Evolutionary conservation across 306 rosid species (phyloP).

Genomic region (Arachis hypogaea): DNA sequence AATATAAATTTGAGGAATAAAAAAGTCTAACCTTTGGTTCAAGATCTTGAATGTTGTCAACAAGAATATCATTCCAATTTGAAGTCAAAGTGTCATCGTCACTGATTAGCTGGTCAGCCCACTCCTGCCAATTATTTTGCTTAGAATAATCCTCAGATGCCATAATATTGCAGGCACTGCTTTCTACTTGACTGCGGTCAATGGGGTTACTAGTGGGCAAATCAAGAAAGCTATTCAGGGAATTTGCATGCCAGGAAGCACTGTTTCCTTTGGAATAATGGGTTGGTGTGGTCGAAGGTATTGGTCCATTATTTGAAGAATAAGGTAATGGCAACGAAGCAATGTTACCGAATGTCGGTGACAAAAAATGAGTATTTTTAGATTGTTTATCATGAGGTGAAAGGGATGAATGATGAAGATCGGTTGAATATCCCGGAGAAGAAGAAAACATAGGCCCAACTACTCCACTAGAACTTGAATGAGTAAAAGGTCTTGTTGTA

Average conservation of each 20-base stretch:
- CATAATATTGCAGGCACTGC: conserved; percentile 65
- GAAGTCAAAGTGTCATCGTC: conserved; percentile 83
- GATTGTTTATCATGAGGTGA: conserved; percentile 65
- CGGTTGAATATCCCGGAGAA: conserved; percentile 78
- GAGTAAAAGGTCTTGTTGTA: conserved; percentile 53
- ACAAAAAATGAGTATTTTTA: conserved; percentile 59
- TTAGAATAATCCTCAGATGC: conserved; percentile 72
- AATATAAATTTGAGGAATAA: conserved; percentile 34
- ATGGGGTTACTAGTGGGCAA: conserved; percentile 65
- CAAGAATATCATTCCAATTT: conserved; percentile 86
- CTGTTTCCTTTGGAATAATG: conserved; percentile 63
- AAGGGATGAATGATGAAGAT: conserved; percentile 81
- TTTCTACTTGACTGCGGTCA: conserved; percentile 67
- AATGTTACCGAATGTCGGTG: conserved; percentile 55
- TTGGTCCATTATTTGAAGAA: conserved; percentile 59
- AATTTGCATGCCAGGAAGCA: conserved; percentile 76
- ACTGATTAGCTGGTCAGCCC: conserved; percentile 92
- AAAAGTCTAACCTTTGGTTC: conserved; percentile 76
- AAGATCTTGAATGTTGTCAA: conserved; percentile 67
- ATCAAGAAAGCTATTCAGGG: conserved; percentile 74
- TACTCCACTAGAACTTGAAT: conserved; percentile 68
- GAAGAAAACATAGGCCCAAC: conserved; percentile 90
- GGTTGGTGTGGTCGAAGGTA: conserved; percentile 55
- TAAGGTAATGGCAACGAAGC: conserved; percentile 57
- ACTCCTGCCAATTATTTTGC: conserved; percentile 83